Evolutionary conservation across 2,329 filamentous ascomycete species (phyloP).

Genomic region (Beauveria sp.): DNA sequence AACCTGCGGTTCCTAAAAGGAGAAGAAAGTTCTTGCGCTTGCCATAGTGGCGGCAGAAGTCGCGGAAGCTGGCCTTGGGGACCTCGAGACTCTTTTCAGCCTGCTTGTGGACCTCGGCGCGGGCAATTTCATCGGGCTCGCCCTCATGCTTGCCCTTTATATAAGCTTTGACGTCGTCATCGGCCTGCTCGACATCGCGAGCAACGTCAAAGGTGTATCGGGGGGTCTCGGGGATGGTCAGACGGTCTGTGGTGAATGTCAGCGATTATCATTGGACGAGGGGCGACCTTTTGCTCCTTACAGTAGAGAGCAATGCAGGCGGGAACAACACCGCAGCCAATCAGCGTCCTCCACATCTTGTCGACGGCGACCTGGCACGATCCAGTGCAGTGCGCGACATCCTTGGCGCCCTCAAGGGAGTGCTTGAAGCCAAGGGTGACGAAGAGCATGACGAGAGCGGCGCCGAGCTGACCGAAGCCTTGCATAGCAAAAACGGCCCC

Average conservation of each 20-base stretch:
- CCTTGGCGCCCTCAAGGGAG: conserved; percentile 45
- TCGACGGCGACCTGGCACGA: conserved; percentile 48
- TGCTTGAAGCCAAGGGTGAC: conserved; percentile 64
- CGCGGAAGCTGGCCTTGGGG: conserved; percentile 62
- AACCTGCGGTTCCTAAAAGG: conserved; percentile 68
- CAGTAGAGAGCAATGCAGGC: conserved; percentile 76
- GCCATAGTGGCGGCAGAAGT: conserved; percentile 65
- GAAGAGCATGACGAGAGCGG: conserved; percentile 69
- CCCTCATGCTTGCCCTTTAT: conserved; percentile 56
- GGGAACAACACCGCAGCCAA: conserved; percentile 74
- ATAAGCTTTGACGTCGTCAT: conserved; percentile 68
- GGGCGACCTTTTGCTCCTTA: conserved; percentile 16
- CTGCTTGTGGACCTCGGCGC: conserved; percentile 49
- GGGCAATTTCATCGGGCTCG: conserved; percentile 57
- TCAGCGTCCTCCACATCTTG: conserved; percentile 80
- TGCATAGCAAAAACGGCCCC: conserved; percentile 82
- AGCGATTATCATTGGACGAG: background rate
- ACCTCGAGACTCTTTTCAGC: conserved; percentile 49
- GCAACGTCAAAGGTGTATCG: conserved; percentile 81
- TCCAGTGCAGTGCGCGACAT: conserved; percentile 44
- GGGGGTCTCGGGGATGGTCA: conserved; percentile 82
- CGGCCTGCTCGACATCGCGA: conserved; percentile 65
- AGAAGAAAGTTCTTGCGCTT: conserved; percentile 65
- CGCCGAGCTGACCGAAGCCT: conserved; percentile 70
- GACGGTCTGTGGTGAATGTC: conserved; percentile 34